Evolutionary conservation across 2,329 filamentous ascomycete genomes (phyloP).

Genomic region (Nemania diffusa): DNA sequence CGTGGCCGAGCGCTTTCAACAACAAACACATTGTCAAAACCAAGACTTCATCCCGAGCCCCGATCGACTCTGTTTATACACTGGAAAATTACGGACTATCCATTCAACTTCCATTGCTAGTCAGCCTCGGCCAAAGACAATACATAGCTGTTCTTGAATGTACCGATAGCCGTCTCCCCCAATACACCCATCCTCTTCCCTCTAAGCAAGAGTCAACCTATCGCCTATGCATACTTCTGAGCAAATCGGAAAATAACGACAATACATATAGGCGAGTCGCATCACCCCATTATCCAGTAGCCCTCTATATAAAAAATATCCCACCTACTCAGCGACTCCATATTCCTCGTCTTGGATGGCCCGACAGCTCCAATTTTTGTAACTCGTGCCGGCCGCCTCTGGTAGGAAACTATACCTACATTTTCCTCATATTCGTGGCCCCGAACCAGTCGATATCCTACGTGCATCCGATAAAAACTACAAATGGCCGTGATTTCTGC

Average conservation of each 20-base stretch:
- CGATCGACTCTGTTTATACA: background rate
- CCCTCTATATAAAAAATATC: background rate
- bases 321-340: background rate
- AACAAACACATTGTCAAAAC: background rate
- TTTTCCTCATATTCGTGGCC: background rate
- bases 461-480: background rate
- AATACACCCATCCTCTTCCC: too few species aligned
- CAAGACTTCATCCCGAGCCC: background rate
- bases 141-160: background rate
- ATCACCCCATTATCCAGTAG: background rate
- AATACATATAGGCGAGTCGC: background rate
- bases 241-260: background rate
- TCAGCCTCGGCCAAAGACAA: background rate
- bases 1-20: background rate
- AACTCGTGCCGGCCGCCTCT: background rate
- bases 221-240: background rate
- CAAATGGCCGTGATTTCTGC: too few species aligned
- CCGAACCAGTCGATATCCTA: background rate
- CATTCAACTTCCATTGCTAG: background rate
- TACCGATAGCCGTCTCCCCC: background rate
- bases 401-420: background rate
- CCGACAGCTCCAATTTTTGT: background rate
- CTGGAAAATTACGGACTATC: background rate
- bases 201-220: background rate
- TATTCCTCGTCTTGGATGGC: background rate